phyloP scores from a whole-genome alignment of 176 grass and related monocot genomes.

The Puya raimondii region DNA sequence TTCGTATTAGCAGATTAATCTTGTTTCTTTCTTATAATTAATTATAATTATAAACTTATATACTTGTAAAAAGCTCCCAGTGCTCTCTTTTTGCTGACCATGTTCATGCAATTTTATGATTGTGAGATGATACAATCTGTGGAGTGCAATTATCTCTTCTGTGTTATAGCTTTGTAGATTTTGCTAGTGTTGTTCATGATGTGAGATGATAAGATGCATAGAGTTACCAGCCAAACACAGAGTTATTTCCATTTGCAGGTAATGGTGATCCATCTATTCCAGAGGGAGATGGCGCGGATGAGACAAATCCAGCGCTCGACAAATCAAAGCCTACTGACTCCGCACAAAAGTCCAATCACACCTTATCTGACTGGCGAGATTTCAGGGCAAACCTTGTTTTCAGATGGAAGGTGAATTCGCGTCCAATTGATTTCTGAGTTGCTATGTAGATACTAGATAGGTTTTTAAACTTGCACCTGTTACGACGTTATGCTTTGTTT shows the following conservation, averaged over 20 bases:
- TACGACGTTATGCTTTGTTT: not conserved
- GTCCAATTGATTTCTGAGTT: constrained; percentile 1
- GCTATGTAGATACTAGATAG: not conserved
- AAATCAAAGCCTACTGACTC: constrained; percentile 38
- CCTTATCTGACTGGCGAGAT: constrained; percentile 72
- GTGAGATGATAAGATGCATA: constrained; percentile 11
- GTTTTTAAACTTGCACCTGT: constrained; percentile 2
- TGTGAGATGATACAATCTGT: too few species aligned
- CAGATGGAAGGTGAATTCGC: constrained; percentile 44
- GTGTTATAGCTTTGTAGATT: too few species aligned
- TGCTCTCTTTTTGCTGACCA: too few species aligned
- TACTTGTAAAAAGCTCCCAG: too few species aligned
- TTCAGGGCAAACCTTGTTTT: constrained; percentile 82
- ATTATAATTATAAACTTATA: too few species aligned
- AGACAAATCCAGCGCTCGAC: constrained; percentile 19
- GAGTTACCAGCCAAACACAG: not conserved
- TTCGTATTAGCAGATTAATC: too few species aligned
- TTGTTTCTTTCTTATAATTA: too few species aligned
- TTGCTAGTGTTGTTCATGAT: too few species aligned
- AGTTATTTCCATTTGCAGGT: constrained; percentile 34
- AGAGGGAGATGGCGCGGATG: constrained; percentile 38
- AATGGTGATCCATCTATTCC: constrained; percentile 61
- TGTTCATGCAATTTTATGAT: too few species aligned
- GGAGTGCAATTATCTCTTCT: too few species aligned
- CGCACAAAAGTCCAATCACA: constrained; percentile 27